phyloP scores from a whole-genome alignment of 257 asterid species.

The Nemophila menziesii region DNA sequence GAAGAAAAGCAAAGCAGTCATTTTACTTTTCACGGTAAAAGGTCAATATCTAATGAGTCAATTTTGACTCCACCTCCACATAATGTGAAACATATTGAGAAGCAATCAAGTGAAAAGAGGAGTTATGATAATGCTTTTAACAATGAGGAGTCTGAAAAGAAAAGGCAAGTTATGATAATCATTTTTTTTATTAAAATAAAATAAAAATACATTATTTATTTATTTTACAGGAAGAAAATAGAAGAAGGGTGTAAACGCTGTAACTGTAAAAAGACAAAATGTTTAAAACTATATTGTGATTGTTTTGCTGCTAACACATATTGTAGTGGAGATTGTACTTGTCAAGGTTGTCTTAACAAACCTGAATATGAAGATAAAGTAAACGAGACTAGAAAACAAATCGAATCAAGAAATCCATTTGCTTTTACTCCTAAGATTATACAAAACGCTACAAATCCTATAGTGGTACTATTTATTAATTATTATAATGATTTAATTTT shows the following conservation, averaged over 20 bases:
- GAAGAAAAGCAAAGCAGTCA: slow-evolving; percentile 34
- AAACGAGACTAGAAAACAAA: slow-evolving; percentile 39
- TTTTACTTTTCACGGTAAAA: slow-evolving; percentile 29
- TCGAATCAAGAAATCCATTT: slow-evolving; percentile 57
- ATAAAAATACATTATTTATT: no score
- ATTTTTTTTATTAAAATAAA: slow-evolving; percentile 8
- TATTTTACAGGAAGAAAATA: slow-evolving; percentile 36
- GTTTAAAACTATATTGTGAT: slow-evolving; percentile 81
- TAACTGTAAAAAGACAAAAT: slow-evolving; percentile 66
- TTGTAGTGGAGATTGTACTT: slow-evolving; percentile 61
- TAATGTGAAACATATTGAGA: slow-evolving; percentile 26
- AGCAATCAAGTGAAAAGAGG: slow-evolving; percentile 30
- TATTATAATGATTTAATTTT: slow-evolving; percentile 3
- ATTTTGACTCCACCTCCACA: no score
- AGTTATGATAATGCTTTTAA: slow-evolving; percentile 15
- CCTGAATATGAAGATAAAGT: slow-evolving; percentile 54
- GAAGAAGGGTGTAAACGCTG: slow-evolving; percentile 56
- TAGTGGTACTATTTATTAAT: slow-evolving; percentile 15
- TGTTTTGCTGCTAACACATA: slow-evolving; percentile 75
- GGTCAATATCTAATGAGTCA: slow-evolving; percentile 22
- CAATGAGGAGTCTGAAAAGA: slow-evolving; percentile 30
- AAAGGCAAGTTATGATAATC: slow-evolving; percentile 36
- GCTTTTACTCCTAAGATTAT: slow-evolving; percentile 67
- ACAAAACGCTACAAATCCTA: slow-evolving; percentile 22
- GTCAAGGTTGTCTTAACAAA: slow-evolving; percentile 64